Base-by-base conservation (phyloP, 2,329 filamentous ascomycete genomes). In the Aureobasidium leucospermi region DNA sequence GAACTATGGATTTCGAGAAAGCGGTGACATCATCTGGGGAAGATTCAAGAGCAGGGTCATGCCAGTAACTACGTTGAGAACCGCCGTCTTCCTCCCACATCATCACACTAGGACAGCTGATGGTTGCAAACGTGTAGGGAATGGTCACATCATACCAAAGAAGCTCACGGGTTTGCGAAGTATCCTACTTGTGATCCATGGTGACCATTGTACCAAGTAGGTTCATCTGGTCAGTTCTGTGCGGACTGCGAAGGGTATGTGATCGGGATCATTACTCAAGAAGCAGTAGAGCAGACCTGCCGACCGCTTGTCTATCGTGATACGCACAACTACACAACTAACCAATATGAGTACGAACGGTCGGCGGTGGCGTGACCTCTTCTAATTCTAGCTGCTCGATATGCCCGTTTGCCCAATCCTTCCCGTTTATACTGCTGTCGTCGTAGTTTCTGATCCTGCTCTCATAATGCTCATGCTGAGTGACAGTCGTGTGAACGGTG, bases 301-400 rank as follows among this genome's bases (percentile, higher is more conserved):
- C 23, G 23, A 23, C 23, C 23, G 23, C 23, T 23, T 23, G 23
- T 23, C 23, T 23, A 23, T 23, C 23, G 23, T 23, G 23, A 23
- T 23, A 23, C 23, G 23, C 23, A 23, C 23, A 23, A 23, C 23
- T 23, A 23, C 23, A 23, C 23, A 23, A 23, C 13, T 13, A 47
- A 41, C 55, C 34, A 7, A 58, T 58, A 15, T 57, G 41, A 28
- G 55, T 58, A 1, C 55, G 23, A 28, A 48, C n/a, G 1, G 55
- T 58, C 7, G 32, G 55, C 28, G 55, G 55, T 28, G 55, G 55
- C 10, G 55, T 58, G n/a, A 47, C 42, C 28, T 58, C 42, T 31
- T 58, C 32, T 9, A 58, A 32, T 43, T 58, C 55, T 13, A 58
- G 34, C 19, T 41, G 32, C 36, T 58, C 43, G 15, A 48, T 39